Conservation (phyloP, 2,329 filamentous ascomycete genomes). For the Trichoderma simmonsii region DNA sequence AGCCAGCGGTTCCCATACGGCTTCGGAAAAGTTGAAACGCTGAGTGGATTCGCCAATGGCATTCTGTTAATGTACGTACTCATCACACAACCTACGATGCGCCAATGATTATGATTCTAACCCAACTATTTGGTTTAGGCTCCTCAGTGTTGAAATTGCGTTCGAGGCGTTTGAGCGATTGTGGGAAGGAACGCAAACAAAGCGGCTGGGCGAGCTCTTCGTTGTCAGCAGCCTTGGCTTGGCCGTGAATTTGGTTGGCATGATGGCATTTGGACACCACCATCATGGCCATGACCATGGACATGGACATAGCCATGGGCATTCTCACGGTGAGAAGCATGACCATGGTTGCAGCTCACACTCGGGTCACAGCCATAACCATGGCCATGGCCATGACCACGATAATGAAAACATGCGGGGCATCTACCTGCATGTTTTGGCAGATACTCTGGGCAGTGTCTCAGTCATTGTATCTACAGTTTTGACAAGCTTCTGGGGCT, state of each 20-base stretch:
- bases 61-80: constrained; percentile 77
- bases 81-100: neutral
- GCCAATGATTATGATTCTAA: constrained; percentile 14
- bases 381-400: constrained; percentile 45
- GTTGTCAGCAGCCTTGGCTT: constrained; percentile 84
- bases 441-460: constrained; percentile 89
- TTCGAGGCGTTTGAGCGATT: constrained; percentile 90
- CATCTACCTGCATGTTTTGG: constrained; percentile 92
- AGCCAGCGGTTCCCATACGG: constrained; percentile 89
- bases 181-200: constrained; percentile 77
- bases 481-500: constrained; percentile 81
- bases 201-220: constrained; percentile 80
- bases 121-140: constrained; percentile 48
- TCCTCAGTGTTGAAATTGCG: constrained; percentile 93
- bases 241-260: constrained; percentile 86
- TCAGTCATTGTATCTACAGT: constrained; percentile 91
- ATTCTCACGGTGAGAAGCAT: constrained; percentile 40
- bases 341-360: constrained; percentile 27
- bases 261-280: constrained; percentile 76
- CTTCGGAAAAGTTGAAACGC: constrained; percentile 92
- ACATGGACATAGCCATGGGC: constrained; percentile 40
- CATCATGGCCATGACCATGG: constrained; percentile 42
- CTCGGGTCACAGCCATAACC: constrained; percentile 33
- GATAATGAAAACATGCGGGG: constrained; percentile 98
- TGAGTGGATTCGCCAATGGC: constrained; percentile 95